Evolutionary conservation across 1,284 basidiomycete species (phyloP).

Genomic region (Leucoagaricus sp.): DNA sequence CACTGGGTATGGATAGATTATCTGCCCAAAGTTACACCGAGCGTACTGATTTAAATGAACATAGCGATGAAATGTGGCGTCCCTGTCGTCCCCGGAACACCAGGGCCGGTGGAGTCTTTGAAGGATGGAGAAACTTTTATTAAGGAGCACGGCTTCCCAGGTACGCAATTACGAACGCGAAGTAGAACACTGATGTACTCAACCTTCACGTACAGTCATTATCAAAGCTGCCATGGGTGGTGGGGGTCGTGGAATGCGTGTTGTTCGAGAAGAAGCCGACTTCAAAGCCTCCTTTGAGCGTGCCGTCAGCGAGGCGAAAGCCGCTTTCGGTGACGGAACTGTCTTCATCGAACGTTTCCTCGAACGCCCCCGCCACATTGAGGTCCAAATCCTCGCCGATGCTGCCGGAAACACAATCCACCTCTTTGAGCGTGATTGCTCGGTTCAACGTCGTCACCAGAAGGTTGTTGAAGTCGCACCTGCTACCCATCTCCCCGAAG

Average conservation of each 20-base stretch:
- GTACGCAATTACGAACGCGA: slow-evolving; percentile 38
- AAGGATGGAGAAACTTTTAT: slow-evolving; percentile 87
- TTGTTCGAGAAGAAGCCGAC: slow-evolving; percentile 89
- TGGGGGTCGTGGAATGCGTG: slow-evolving; percentile 98
- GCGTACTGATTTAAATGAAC: slow-evolving; percentile 11
- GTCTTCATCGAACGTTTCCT: slow-evolving; percentile 99
- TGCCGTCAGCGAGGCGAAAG: slow-evolving; percentile 93
- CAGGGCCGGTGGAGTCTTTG: slow-evolving; percentile 88
- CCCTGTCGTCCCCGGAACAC: slow-evolving; percentile 97
- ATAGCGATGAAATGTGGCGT: slow-evolving; percentile 86
- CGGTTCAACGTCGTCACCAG: slow-evolving; percentile 96
- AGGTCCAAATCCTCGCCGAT: slow-evolving; percentile 95
- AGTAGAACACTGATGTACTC: not conserved
- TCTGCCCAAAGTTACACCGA: slow-evolving; percentile 6
- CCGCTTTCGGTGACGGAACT: slow-evolving; percentile 97
- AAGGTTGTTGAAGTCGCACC: slow-evolving; percentile 99
- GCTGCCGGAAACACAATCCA: slow-evolving; percentile 92
- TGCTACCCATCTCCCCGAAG: slow-evolving; percentile 91
- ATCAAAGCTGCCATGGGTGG: slow-evolving; percentile 99
- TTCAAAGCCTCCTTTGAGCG: slow-evolving; percentile 92
- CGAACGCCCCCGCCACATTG: slow-evolving; percentile 95
- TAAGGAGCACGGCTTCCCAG: slow-evolving; percentile 94
- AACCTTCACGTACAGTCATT: slow-evolving; percentile 60
- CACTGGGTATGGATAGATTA: slow-evolving; percentile 57
- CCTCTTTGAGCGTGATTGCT: slow-evolving; percentile 98